Conservation (phyloP, 495 filamentous ascomycete species). For the Podospora pseudocomata region DNA sequence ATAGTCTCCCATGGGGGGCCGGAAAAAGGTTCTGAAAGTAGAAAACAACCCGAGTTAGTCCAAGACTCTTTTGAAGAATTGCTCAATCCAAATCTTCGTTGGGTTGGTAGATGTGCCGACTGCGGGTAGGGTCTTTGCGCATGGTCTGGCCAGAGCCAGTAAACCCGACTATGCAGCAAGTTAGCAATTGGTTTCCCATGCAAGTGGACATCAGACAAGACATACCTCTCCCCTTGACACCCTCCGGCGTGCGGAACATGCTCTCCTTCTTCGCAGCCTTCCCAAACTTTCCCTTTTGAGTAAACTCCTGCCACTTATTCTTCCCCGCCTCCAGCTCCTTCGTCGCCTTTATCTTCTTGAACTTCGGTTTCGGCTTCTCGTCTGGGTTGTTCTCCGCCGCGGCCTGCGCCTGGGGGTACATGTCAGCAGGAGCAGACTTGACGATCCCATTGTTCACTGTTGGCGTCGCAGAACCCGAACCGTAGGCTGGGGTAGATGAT, state of each 20-base stretch:
- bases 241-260: constrained; percentile 93
- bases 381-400: constrained; percentile 43
- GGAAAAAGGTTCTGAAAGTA: constrained; percentile 18
- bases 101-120: constrained; percentile 81
- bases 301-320: constrained; percentile 93
- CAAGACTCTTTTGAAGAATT: constrained; percentile 4
- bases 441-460: constrained; percentile 61
- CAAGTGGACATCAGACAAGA: constrained; percentile 1
- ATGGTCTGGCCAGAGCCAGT: constrained; percentile 91
- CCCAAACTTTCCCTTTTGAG: constrained; percentile 70
- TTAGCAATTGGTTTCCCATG: not conserved
- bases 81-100: constrained; percentile 66
- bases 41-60: constrained; percentile 26
- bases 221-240: constrained; percentile 78
- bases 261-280: constrained; percentile 82
- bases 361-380: constrained; percentile 44
- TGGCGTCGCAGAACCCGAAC: constrained; percentile 21
- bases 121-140: constrained; percentile 83
- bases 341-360: constrained; percentile 81
- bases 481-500: constrained; percentile 27
- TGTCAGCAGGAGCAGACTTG: constrained; percentile 73
- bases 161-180: constrained; percentile 67
- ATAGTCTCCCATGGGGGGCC: not conserved
- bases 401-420: constrained; percentile 64
- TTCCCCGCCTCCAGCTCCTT: constrained; percentile 87